These are phyloP conservation scores for Phaeotremella skinneri DNA, from an alignment of 768 basidiomycete genomes.

Conservation along the genomic window DNA sequence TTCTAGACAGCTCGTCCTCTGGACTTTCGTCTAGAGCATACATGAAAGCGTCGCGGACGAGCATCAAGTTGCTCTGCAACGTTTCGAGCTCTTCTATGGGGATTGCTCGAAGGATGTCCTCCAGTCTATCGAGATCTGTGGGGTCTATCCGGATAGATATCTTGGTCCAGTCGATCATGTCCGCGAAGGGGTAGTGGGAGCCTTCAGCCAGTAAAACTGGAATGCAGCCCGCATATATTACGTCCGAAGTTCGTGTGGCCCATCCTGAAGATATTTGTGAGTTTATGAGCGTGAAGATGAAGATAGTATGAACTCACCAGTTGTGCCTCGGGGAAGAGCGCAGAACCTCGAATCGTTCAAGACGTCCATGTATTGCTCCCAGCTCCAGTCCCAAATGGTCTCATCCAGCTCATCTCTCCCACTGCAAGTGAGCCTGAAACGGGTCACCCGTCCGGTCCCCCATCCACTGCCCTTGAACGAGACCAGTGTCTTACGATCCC, in stretches of 20 bases:
- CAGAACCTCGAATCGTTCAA: slow-evolving; percentile 47
- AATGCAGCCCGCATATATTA: slow-evolving; percentile 55
- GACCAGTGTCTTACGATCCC: slow-evolving; percentile 38
- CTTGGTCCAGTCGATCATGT: slow-evolving; percentile 53
- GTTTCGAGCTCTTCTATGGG: slow-evolving; percentile 45
- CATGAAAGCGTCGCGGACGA: slow-evolving; percentile 53
- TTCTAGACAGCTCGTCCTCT: slow-evolving; percentile 47
- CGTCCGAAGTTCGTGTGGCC: slow-evolving; percentile 53
- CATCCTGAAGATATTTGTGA: slow-evolving; percentile 37
- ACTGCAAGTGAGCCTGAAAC: slow-evolving; percentile 36
- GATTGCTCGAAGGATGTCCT: slow-evolving; percentile 51
- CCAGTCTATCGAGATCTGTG: slow-evolving; percentile 52
- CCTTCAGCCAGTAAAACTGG: slow-evolving; percentile 54
- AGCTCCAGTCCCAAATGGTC: slow-evolving; percentile 27
- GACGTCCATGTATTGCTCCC: slow-evolving; percentile 47
- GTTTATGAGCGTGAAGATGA: background rate
- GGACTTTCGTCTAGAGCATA: slow-evolving; percentile 49
- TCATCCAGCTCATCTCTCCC: background rate
- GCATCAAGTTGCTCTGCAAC: slow-evolving; percentile 52
- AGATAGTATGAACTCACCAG: slow-evolving; percentile 31
- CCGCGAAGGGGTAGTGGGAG: slow-evolving; percentile 52
- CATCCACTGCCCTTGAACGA: slow-evolving; percentile 50
- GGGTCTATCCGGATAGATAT: slow-evolving; percentile 53
- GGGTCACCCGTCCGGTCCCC: slow-evolving; percentile 50
- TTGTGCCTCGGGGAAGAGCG: slow-evolving; percentile 48